A percentile compares a stretch with the other conserved stretches of the same genome.
Conservation (phyloP, 352 stramenopile species). For the Globisporangium echinulatum region DNA sequence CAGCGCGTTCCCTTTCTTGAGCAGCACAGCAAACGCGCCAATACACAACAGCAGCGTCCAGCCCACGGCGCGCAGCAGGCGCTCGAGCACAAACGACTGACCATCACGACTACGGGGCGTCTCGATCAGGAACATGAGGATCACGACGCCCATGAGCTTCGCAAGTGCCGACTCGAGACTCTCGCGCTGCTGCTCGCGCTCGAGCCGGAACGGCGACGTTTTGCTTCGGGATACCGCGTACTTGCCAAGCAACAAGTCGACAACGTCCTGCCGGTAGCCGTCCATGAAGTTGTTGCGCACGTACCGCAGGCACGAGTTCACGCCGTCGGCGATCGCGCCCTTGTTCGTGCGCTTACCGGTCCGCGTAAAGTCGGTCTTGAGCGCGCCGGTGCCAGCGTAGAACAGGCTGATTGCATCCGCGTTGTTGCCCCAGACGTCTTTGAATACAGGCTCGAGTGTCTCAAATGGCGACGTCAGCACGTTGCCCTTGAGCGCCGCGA, state of each 20-base stretch:
- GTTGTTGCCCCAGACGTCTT: conserved; percentile 94
- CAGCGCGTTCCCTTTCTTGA: conserved; percentile 73
- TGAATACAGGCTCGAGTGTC: conserved; percentile 73
- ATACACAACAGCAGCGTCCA: conserved; percentile 42
- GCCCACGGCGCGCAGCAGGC: conserved; percentile 44
- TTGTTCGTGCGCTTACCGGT: conserved; percentile 92
- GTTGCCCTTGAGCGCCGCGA: conserved; percentile 53
- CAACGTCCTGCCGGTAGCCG: conserved; percentile 90
- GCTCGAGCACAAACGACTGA: conserved; percentile 44
- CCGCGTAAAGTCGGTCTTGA: conserved; percentile 96
- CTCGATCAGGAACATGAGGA: conserved; percentile 59
- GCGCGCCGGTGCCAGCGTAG: conserved; percentile 91
- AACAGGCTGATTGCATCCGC: conserved; percentile 92
- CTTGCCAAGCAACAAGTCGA: conserved; percentile 87
- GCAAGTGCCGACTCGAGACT: conserved; percentile 48
- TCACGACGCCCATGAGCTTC: conserved; percentile 44
- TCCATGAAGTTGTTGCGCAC: conserved; percentile 97
- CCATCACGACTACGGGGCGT: conserved; percentile 28
- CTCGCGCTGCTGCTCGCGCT: conserved; percentile 17
- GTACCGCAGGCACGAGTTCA: conserved; percentile 93
- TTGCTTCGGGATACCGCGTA: conserved; percentile 47
- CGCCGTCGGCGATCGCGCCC: conserved; percentile 91
- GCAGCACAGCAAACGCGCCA: conserved; percentile 44
- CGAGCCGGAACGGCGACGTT: conserved; percentile 35
- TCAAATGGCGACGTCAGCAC: conserved; percentile 63